Base-by-base conservation (phyloP, 2,329 filamentous ascomycete species). In the Colletotrichum endophyticum region DNA sequence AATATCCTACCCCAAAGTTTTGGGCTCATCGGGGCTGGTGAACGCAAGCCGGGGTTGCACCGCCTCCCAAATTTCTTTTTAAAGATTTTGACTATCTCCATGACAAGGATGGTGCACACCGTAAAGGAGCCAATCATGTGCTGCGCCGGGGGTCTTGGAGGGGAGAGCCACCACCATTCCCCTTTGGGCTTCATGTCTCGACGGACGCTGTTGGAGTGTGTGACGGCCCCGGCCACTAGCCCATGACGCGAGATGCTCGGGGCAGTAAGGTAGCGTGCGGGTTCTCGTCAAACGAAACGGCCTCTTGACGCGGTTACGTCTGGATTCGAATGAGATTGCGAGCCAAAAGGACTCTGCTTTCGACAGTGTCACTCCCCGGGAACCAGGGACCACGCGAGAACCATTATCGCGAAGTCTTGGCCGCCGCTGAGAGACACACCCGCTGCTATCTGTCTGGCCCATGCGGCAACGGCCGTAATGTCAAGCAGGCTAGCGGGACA, bases 51-150 rank as follows among this genome's bases (percentile, higher is more conserved):
- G 70, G 62, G 68, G 75, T 79, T 66, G 76, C 73, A 78, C 75
- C 73, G 74, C 77, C 75, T 78, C 76, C 67, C 44, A 39, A 25
- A 36, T 66, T 76, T 78, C 69, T 78, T 79, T 78, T 75, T 78
- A 78, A 75, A 76, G 73, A 78, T 76, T 76, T 70, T 73, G 74
- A 70, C 73, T 75, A 73, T 64, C 73, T 71, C 57, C 68, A 77
- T 19, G 57, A 49, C 30, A 69, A 74, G 75, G 75, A 79, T 78
- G 64, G 68, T 44, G 49, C 25, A 16, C 32, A 12, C 22, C 78
- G 78, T 78, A 78, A 66, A 59, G 16, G 7, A n/a, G 28, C 78
- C 78, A 78, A 78, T 78, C 63, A 75, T 8, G 15, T 27, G 30
- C 25, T 19, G 34, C 66, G 19, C 8, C 28, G 36, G 57, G 56